These are phyloP conservation scores for Petunia secreta DNA, from an alignment of 257 asterid genomes.

Conservation along the genomic window DNA sequence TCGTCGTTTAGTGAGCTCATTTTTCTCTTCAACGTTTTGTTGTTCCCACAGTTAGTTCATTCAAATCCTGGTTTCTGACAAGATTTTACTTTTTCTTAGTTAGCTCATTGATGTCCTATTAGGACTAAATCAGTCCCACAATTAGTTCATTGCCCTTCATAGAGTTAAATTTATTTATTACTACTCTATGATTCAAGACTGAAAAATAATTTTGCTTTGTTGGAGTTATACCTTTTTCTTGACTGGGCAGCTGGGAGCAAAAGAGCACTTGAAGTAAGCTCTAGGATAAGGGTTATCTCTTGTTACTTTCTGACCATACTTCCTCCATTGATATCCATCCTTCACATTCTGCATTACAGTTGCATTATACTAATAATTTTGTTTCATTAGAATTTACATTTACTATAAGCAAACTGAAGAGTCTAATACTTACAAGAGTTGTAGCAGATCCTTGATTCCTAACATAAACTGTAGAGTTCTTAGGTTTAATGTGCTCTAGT, in stretches of 20 bases:
- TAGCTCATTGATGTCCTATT: not conserved
- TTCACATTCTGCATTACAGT: conserved; percentile 57
- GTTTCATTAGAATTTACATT: too few species aligned
- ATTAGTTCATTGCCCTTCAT: not conserved
- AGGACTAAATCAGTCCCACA: not conserved
- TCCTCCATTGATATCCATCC: conserved; percentile 94
- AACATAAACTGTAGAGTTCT: conserved; percentile 49
- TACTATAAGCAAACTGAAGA: not conserved
- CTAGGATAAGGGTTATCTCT: conserved; percentile 93
- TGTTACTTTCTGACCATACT: conserved; percentile 90
- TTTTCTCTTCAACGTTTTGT: too few species aligned
- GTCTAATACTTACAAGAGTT: conserved; percentile 64
- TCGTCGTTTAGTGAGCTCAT: too few species aligned
- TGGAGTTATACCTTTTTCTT: conserved; percentile 72
- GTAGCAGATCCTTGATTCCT: conserved; percentile 70
- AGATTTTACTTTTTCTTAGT: not conserved
- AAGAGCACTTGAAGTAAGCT: conserved; percentile 92
- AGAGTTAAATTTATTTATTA: not conserved
- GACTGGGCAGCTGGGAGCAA: conserved; percentile 85
- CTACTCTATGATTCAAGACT: not conserved
- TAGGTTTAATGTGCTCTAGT: conserved; percentile 57
- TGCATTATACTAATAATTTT: not conserved
- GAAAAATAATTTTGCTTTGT: not conserved
- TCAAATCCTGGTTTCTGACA: not conserved
- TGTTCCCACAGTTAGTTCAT: too few species aligned